Percentiles rank a stretch among this genome's conserved stretches.
Conservation (phyloP, 2,329 filamentous ascomycete genomes). For the Fusarium duplospermum region DNA sequence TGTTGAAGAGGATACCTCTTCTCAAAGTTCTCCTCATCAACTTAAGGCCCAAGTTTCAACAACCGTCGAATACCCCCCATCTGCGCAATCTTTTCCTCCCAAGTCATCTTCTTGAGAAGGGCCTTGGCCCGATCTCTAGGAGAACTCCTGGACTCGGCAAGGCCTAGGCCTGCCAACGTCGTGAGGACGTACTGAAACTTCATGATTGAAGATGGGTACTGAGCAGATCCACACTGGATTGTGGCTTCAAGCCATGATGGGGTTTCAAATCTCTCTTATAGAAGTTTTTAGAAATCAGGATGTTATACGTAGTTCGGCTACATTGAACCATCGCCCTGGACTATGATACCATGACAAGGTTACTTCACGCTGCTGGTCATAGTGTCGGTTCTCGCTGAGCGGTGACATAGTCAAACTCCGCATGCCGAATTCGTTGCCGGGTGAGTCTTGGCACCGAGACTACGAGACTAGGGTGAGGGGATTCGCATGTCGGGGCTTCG, state of each 20-base stretch:
- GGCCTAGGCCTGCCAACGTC: constrained; percentile 14
- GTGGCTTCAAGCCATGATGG: background rate
- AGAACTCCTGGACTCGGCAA: constrained; percentile 7
- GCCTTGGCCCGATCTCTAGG: constrained; percentile 27
- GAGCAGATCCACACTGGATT: background rate
- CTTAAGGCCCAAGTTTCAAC: constrained; percentile 12
- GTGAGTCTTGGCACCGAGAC: background rate
- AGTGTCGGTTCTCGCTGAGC: constrained; percentile 25
- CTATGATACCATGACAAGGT: constrained; percentile 22
- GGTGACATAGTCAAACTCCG: background rate
- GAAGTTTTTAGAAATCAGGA: background rate
- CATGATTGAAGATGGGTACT: constrained; percentile 7
- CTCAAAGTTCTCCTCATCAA: constrained; percentile 33
- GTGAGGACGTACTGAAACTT: constrained; percentile 20
- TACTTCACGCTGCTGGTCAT: constrained; percentile 11
- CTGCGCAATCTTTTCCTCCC: constrained; percentile 36
- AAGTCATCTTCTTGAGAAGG: constrained; percentile 32
- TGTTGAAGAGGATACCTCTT: constrained; percentile 27
- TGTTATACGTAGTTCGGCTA: background rate
- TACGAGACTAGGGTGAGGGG: constrained; percentile 3
- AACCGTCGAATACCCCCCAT: constrained; percentile 34
- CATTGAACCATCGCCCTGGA: constrained; percentile 22
- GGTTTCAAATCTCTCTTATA: constrained; percentile 9
- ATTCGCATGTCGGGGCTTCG: constrained; percentile 15
- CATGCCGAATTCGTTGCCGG: background rate